These are phyloP conservation scores for Boletus pseudo-olivaceus DNA, from an alignment of 768 basidiomycete species.

Conservation along the genomic window DNA sequence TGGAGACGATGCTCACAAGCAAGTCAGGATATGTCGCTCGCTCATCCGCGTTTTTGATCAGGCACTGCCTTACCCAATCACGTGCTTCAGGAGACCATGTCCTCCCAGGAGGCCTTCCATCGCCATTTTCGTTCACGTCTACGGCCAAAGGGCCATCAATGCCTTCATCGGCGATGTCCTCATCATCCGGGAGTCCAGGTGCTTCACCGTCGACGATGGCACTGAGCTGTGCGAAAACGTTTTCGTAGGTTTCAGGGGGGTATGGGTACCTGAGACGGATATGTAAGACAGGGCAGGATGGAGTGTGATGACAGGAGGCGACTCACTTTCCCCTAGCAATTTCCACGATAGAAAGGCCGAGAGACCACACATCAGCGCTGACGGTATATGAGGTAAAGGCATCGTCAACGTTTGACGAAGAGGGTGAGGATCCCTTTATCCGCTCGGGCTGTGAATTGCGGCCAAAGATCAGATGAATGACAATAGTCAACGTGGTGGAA, in stretches of 20 bases:
- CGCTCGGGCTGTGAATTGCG: slow-evolving; percentile 72
- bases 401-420: slow-evolving; percentile 30
- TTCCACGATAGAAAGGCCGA: slow-evolving; percentile 92
- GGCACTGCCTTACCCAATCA: slow-evolving; percentile 78
- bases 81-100: slow-evolving; percentile 49
- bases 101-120: slow-evolving; percentile 13
- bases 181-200: slow-evolving; percentile 74
- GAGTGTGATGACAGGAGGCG: not conserved
- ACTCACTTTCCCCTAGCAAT: slow-evolving; percentile 67
- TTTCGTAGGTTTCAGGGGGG: slow-evolving; percentile 94
- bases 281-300: not conserved
- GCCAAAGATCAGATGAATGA: not conserved
- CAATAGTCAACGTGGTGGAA: not conserved
- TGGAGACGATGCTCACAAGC: slow-evolving; percentile 45
- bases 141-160: slow-evolving; percentile 1
- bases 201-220: slow-evolving; percentile 96
- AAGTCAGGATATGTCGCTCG: slow-evolving; percentile 84
- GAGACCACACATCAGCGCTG: slow-evolving; percentile 96
- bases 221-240: slow-evolving; percentile 95
- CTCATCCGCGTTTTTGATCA: slow-evolving; percentile 74
- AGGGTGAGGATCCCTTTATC: slow-evolving; percentile 83
- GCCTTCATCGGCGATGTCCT: slow-evolving; percentile 18
- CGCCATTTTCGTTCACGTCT: slow-evolving; percentile 14
- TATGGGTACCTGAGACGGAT: slow-evolving; percentile 67
- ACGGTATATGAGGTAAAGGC: slow-evolving; percentile 73